A percentile compares a stretch with the other conserved stretches of the same genome.
These are phyloP conservation scores for Mollisiaceae sp. DNA, from an alignment of 2,329 filamentous ascomycete genomes.

Conservation along the genomic window DNA sequence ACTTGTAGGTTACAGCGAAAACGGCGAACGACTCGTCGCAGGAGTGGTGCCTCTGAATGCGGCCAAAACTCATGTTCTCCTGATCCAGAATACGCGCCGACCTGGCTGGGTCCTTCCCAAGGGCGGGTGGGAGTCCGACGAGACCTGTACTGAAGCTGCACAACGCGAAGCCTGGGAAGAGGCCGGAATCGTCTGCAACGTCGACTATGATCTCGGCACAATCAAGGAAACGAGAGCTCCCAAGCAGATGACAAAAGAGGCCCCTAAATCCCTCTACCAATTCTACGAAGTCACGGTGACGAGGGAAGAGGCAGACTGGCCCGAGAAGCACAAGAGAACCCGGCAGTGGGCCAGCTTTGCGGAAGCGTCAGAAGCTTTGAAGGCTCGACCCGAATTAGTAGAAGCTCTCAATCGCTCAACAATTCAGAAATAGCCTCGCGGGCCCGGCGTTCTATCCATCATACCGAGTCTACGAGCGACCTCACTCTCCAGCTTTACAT, in stretches of 20 bases:
- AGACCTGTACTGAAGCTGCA: slow-evolving; percentile 84
- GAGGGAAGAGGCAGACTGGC: slow-evolving; percentile 86
- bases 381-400: slow-evolving; percentile 81
- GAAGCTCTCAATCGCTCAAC: slow-evolving; percentile 80
- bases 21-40: slow-evolving; percentile 93
- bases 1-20: slow-evolving; percentile 80
- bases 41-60: slow-evolving; percentile 88
- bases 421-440: slow-evolving; percentile 45
- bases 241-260: slow-evolving; percentile 70
- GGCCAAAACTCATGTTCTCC: slow-evolving; percentile 85
- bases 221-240: slow-evolving; percentile 85
- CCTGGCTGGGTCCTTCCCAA: slow-evolving; percentile 97
- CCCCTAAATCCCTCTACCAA: slow-evolving; percentile 69
- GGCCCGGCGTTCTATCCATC: slow-evolving; percentile 41
- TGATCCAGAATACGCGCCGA: slow-evolving; percentile 90
- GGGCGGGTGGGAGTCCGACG: slow-evolving; percentile 96
- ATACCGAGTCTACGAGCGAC: slow-evolving; percentile 8
- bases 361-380: slow-evolving; percentile 79
- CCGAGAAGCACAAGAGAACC: slow-evolving; percentile 89
- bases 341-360: slow-evolving; percentile 88
- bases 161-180: slow-evolving; percentile 97
- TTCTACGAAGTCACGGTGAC: slow-evolving; percentile 90
- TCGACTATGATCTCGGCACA: slow-evolving; percentile 83
- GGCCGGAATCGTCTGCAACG: slow-evolving; percentile 85
- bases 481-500: slow-evolving; percentile 13